Evolutionary conservation across 1,284 basidiomycete species (phyloP).

Genomic region (Inonotus hispidus): DNA sequence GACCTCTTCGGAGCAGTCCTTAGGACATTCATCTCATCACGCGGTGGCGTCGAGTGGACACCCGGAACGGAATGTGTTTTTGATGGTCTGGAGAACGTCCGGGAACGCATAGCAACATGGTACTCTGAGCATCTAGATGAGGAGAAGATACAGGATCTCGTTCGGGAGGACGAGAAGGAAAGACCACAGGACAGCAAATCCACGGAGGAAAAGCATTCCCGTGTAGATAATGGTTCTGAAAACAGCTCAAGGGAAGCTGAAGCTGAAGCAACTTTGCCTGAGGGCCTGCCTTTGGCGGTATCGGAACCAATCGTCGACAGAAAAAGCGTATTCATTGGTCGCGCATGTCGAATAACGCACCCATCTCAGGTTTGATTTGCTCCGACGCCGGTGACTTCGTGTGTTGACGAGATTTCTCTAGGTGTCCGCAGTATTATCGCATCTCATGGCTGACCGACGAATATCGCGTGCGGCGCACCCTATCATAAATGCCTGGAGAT

Average conservation of each 20-base stretch:
- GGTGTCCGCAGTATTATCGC: conserved; percentile 68
- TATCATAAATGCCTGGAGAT: conserved; percentile 85
- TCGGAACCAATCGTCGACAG: conserved; percentile 79
- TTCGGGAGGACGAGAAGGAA: conserved; percentile 50
- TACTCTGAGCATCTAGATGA: conserved; percentile 58
- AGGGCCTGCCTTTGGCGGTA: conserved; percentile 57
- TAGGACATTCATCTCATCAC: conserved; percentile 73
- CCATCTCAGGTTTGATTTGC: conserved; percentile 57
- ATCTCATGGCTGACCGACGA: conserved; percentile 68
- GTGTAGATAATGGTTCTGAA: background rate
- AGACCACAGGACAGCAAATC: conserved; percentile 26
- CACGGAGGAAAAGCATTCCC: background rate
- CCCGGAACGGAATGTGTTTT: conserved; percentile 79
- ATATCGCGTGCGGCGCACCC: conserved; percentile 82
- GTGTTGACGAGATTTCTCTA: conserved; percentile 26
- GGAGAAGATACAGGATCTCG: conserved; percentile 50
- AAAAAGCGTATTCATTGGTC: conserved; percentile 79
- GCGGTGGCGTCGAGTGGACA: conserved; percentile 66
- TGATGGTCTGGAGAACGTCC: conserved; percentile 78
- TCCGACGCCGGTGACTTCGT: conserved; percentile 2
- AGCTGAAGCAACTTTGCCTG: conserved; percentile 38
- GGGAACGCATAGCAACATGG: conserved; percentile 66
- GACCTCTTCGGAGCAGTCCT: conserved; percentile 72
- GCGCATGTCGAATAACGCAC: conserved; percentile 74
- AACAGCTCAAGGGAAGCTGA: background rate